Evolutionary conservation across 2,329 filamentous ascomycete species (phyloP), one percentile per base, ranked within the genome.

Genomic region (Scorias spongiosa): DNA sequence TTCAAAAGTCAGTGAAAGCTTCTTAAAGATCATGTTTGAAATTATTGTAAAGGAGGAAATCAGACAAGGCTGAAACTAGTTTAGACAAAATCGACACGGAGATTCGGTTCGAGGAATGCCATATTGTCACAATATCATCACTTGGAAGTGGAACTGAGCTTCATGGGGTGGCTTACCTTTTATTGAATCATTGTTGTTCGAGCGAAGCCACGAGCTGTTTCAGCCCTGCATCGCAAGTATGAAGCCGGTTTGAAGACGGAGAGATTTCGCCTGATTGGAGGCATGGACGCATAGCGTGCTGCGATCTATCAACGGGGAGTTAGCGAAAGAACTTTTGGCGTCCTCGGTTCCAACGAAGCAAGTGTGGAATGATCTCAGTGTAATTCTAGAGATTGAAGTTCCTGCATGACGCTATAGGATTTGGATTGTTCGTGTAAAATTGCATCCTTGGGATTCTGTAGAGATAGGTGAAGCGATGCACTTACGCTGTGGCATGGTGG

Each of bases 41-140:
- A 15, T 12, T 6, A 18, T 12, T 15, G 38, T 5, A 12, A 28
- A 55, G 53, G 57, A 36, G 41, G 34, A 41, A 30, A 64, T 78
- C 75, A 78, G 74, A 78, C 75, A 78, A 78, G 75, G 75, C 75
- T 78, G 75, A 78, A 78, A 78, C 75, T 79, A 75, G 42, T 50
- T 61, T 61, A 63, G 69, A 76, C 72, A 74, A 68, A 69, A 74
- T 78, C 74, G 70, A 77, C 74, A 78, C 70, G 63, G 61, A 67
- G 66, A 64, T 78, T 78, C 72, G 70, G 75, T 67, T 72, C 72
- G 75, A 78, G 75, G 75, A 78, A 78, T 78, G 74, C 75, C 75
- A 74, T 75, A 70, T 71, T 75, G 74, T 78, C 74, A 63, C 67
- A 63, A 63, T 62, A 70, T 78, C 74, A 78, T 78, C 75, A 78